Percentiles rank a stretch among this genome's conserved stretches.
Conservation (phyloP, 495 filamentous ascomycete species). For the Podospora anserina region DNA sequence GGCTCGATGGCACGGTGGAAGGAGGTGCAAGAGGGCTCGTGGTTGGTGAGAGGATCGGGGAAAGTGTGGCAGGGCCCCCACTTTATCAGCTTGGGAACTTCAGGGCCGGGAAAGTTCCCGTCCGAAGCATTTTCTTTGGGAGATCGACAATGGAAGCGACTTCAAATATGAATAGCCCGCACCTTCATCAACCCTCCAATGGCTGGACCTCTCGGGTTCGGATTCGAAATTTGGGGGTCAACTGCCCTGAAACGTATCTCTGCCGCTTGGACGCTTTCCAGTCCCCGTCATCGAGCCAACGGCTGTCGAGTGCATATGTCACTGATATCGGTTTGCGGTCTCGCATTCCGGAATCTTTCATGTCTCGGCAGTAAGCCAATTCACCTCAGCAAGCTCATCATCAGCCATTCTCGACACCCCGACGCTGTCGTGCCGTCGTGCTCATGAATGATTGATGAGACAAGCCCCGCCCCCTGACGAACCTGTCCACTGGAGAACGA, state of each 20-base stretch:
- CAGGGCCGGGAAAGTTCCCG: background rate
- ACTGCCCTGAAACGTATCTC: background rate
- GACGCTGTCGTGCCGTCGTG: background rate
- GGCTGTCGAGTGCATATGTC: background rate
- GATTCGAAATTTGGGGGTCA: background rate
- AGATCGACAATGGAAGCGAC: background rate
- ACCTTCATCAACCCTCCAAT: background rate
- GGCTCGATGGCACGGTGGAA: background rate
- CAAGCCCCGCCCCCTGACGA: background rate
- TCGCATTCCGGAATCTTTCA: background rate
- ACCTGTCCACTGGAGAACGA: background rate
- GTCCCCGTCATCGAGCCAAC: background rate
- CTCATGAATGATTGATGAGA: background rate
- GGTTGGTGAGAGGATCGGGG: background rate
- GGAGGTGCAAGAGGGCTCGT: background rate
- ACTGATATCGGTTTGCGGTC: background rate
- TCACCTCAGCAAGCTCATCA: background rate
- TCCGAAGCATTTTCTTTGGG: background rate
- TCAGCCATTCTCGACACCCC: background rate
- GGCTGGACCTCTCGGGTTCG: background rate
- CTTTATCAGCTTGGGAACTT: no score
- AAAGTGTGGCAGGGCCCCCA: background rate
- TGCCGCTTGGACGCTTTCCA: background rate
- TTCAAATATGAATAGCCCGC: background rate
- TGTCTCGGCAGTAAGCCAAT: background rate